Conservation (phyloP, 1,139 yeast genomes). For the Yamadazyma taylorii region DNA sequence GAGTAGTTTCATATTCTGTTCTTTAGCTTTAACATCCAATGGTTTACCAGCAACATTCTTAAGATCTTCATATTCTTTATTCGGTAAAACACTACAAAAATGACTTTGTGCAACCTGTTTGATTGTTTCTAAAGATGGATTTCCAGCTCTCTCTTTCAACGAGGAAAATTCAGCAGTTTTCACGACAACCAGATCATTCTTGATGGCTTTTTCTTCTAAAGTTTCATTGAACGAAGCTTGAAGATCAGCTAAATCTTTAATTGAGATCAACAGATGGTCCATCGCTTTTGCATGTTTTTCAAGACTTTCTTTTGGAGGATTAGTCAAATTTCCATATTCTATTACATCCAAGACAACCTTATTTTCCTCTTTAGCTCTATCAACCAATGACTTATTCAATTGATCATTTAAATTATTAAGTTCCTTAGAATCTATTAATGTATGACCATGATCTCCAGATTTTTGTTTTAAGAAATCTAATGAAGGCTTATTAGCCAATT, state of each 20-base stretch:
- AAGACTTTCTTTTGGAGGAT: slow-evolving; percentile 23
- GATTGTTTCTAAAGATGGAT: slow-evolving; percentile 28
- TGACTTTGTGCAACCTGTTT: slow-evolving; percentile 23
- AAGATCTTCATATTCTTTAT: slow-evolving; percentile 13
- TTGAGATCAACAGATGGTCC: slow-evolving; percentile 20
- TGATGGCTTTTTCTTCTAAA: slow-evolving; percentile 12
- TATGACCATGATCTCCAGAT: slow-evolving; percentile 12
- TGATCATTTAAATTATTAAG: slow-evolving; percentile 7
- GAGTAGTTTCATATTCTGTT: slow-evolving; percentile 25
- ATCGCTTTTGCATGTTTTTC: slow-evolving; percentile 17
- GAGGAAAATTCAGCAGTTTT: slow-evolving; percentile 16
- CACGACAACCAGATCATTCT: slow-evolving; percentile 20
- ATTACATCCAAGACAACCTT: slow-evolving; percentile 18
- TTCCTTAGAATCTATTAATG: slow-evolving; percentile 21
- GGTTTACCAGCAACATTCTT: slow-evolving; percentile 16
- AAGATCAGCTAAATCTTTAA: slow-evolving; percentile 14
- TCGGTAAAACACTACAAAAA: slow-evolving; percentile 8
- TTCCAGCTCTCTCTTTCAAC: slow-evolving; percentile 20
- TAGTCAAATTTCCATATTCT: slow-evolving; percentile 17
- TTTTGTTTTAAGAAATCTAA: slow-evolving; percentile 21
- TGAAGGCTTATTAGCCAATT: slow-evolving; percentile 19
- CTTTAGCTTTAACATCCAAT: slow-evolving; percentile 25
- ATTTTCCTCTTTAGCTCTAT: slow-evolving; percentile 20
- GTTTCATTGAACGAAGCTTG: slow-evolving; percentile 14
- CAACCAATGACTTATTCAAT: slow-evolving; percentile 16